These are phyloP conservation scores for Podosphaera leucotricha DNA, from an alignment of 2,329 filamentous ascomycete species.

Conservation along the genomic window DNA sequence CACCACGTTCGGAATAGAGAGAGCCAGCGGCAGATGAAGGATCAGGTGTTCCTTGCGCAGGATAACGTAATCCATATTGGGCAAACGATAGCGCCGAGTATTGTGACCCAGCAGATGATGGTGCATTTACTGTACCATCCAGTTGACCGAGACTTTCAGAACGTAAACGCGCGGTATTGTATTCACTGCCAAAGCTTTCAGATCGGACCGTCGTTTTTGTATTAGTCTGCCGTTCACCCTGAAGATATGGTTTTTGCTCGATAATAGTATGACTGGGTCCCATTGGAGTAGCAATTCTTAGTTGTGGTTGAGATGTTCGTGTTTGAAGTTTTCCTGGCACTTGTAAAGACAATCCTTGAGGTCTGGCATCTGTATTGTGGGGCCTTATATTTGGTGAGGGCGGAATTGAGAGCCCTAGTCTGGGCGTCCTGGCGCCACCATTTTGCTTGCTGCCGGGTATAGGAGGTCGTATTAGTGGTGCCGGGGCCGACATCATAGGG, in stretches of 20 bases:
- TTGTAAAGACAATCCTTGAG: slow-evolving; percentile 10
- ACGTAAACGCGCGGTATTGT: slow-evolving; percentile 54
- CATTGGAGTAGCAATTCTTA: slow-evolving; percentile 75
- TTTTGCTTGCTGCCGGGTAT: slow-evolving; percentile 15
- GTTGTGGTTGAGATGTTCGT: slow-evolving; percentile 43
- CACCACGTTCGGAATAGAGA: slow-evolving; percentile 58
- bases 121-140: slow-evolving; percentile 55
- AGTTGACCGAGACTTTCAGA: slow-evolving; percentile 62
- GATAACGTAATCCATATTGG: slow-evolving; percentile 43
- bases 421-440: slow-evolving; percentile 13
- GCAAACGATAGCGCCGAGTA: slow-evolving; percentile 68
- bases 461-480: slow-evolving; percentile 16
- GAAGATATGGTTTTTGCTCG: slow-evolving; percentile 29
- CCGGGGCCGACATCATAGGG: slow-evolving; percentile 16
- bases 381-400: slow-evolving; percentile 65
- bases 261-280: slow-evolving; percentile 53
- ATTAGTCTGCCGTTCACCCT: slow-evolving; percentile 14
- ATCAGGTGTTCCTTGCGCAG: slow-evolving; percentile 45
- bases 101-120: slow-evolving; percentile 68
- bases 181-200: slow-evolving; percentile 56
- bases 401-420: slow-evolving; percentile 69
- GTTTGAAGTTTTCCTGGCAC: slow-evolving; percentile 12
- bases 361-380: slow-evolving; percentile 21
- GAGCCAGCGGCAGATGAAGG: slow-evolving; percentile 75
- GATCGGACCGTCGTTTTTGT: slow-evolving; percentile 34